Conservation (phyloP, 768 basidiomycete genomes). For the Aureoboletus auriporus region DNA sequence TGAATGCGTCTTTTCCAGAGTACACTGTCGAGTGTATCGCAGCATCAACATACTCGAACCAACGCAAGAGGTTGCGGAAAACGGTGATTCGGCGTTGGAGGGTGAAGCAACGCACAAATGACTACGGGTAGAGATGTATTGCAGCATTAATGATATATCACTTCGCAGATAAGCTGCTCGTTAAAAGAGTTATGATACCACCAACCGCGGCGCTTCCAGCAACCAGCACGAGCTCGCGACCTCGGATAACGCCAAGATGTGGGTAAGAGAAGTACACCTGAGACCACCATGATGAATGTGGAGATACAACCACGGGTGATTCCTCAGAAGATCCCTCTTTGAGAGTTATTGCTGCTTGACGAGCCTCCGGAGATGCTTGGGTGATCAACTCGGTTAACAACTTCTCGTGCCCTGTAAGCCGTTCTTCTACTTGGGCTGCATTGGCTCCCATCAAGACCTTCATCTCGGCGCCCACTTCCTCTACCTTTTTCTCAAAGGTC, state of each 20-base stretch:
- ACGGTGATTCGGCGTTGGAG: conserved; percentile 1
- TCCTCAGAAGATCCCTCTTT: conserved; percentile 3
- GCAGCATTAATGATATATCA: conserved; percentile 9
- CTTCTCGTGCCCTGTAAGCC: conserved; percentile 46
- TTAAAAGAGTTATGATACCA: conserved; percentile 22
- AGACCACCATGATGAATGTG: conserved; percentile 8
- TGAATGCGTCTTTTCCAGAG: conserved; percentile 10
- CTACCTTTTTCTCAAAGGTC: conserved; percentile 84
- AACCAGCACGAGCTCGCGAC: conserved; percentile 25
- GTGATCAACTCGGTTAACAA: conserved; percentile 28
- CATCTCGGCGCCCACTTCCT: conserved; percentile 43
- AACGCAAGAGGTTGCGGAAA: conserved; percentile 2
- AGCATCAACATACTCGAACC: conserved; percentile 12
- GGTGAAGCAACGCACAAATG: neutral
- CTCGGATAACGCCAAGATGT: conserved; percentile 5
- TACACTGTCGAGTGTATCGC: conserved; percentile 30
- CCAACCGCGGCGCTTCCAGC: conserved; percentile 28
- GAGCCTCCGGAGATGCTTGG: conserved; percentile 11
- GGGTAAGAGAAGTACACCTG: conserved; percentile 8
- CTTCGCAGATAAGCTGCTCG: conserved; percentile 14
- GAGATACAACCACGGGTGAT: neutral
- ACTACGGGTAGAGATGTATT: neutral
- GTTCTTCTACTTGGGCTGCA: conserved; percentile 44
- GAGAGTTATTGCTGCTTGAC: conserved; percentile 7
- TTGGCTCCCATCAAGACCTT: conserved; percentile 44